phyloP scores from a whole-genome alignment of 179 eudicot genomes.

The Silene coronaria region DNA sequence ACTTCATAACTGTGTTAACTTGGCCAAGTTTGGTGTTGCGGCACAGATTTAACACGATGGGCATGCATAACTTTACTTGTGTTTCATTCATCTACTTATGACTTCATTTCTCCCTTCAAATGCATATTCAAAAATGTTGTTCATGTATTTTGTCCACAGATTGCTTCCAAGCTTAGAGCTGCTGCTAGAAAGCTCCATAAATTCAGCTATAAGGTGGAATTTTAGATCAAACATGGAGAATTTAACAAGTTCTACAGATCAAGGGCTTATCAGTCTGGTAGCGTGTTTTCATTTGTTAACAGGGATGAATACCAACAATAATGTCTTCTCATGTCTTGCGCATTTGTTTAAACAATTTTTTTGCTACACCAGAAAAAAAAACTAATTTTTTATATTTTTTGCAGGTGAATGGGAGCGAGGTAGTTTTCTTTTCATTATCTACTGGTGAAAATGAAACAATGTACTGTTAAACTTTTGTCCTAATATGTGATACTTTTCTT shows the following conservation, averaged over 20 bases:
- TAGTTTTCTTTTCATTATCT: conserved; percentile 57
- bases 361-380: not conserved
- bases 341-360: not conserved
- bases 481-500: conserved; percentile 2
- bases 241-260: conserved; percentile 42
- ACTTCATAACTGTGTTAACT: not conserved
- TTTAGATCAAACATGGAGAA: conserved; percentile 56
- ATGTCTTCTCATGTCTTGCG: not conserved
- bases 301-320: not conserved
- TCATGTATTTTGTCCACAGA: conserved; percentile 34
- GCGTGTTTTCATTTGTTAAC: conserved; percentile 9
- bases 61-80: not conserved
- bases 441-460: conserved; percentile 43
- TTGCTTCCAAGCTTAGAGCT: conserved; percentile 59
- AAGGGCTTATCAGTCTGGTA: conserved; percentile 62
- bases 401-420: conserved; percentile 63
- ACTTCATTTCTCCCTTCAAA: not conserved
- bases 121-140: not conserved
- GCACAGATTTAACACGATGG: not conserved
- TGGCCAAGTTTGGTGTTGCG: not conserved
- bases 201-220: conserved; percentile 62
- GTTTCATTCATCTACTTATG: not conserved
- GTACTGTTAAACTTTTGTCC: conserved; percentile 25
- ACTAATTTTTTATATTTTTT: conserved; percentile 7
- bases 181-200: conserved; percentile 47